A percentile compares a stretch with the other conserved stretches of the same genome.
Evolutionary conservation across 805 yeast genomes (phyloP).

Genomic region (Saturnispora sekii): DNA sequence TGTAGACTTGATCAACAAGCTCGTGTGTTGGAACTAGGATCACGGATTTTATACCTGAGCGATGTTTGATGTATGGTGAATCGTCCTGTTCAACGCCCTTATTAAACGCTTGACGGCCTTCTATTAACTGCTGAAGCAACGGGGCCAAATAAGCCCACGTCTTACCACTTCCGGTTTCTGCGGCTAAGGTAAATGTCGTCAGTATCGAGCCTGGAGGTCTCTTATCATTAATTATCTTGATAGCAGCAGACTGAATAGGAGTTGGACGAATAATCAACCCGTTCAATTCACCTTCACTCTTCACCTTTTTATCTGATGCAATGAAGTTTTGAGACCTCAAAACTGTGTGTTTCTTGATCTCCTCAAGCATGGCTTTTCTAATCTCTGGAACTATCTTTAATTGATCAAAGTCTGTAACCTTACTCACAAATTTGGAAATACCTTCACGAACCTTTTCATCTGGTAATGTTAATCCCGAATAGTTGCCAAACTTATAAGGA

Average conservation of each 20-base stretch:
- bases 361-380: constrained; percentile 46
- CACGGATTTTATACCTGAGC: constrained; percentile 52
- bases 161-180: constrained; percentile 96
- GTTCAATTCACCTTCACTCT: constrained; percentile 26
- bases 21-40: constrained; percentile 88
- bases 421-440: constrained; percentile 33
- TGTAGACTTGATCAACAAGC: constrained; percentile 68
- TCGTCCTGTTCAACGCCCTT: constrained; percentile 15
- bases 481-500: constrained; percentile 38
- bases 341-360: constrained; percentile 40
- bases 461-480: constrained; percentile 37
- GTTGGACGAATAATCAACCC: constrained; percentile 47
- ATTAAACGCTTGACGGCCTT: constrained; percentile 34
- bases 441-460: constrained; percentile 26
- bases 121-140: constrained; percentile 55
- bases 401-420: constrained; percentile 55
- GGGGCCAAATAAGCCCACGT: constrained; percentile 88
- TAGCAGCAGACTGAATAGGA: constrained; percentile 74
- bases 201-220: constrained; percentile 28
- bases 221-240: constrained; percentile 43
- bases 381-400: constrained; percentile 60
- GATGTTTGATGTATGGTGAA: constrained; percentile 15
- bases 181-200: constrained; percentile 72
- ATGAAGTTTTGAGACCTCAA: constrained; percentile 28
- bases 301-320: constrained; percentile 21